These are phyloP conservation scores for Arabidopsis hybrid DNA, from an alignment of 441 rosid species.

Conservation along the genomic window DNA sequence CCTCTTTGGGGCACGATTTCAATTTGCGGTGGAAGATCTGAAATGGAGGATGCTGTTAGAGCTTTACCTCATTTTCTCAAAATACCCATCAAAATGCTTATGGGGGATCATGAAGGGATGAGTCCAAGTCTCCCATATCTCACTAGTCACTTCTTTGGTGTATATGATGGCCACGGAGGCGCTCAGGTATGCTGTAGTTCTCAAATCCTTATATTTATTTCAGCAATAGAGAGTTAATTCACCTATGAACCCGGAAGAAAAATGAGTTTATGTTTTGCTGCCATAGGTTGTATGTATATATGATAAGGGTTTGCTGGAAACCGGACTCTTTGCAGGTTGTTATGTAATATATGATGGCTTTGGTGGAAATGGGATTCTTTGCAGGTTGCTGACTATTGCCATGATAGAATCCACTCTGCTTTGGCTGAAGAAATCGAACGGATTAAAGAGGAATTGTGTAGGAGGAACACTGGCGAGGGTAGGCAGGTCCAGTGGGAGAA, in stretches of 20 bases:
- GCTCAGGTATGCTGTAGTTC: slow-evolving; percentile 65
- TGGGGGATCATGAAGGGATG: slow-evolving; percentile 66
- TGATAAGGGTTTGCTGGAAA: slow-evolving; percentile 44
- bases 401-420: slow-evolving; percentile 68
- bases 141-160: slow-evolving; percentile 84
- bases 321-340: slow-evolving; percentile 41
- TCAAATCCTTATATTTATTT: not conserved
- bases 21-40: slow-evolving; percentile 75
- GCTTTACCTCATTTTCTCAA: slow-evolving; percentile 68
- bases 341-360: slow-evolving; percentile 42
- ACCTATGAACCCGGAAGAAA: slow-evolving; percentile 13
- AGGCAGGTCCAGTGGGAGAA: slow-evolving; percentile 77
- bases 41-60: slow-evolving; percentile 87
- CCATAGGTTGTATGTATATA: slow-evolving; percentile 37
- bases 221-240: slow-evolving; percentile 16
- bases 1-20: slow-evolving; percentile 90
- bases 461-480: slow-evolving; percentile 48
- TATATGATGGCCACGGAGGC: slow-evolving; percentile 97
- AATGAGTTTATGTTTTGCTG: slow-evolving; percentile 24
- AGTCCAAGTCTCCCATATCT: slow-evolving; percentile 67
- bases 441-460: slow-evolving; percentile 49
- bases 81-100: slow-evolving; percentile 83
- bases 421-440: slow-evolving; percentile 74
- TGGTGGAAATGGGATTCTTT: slow-evolving; percentile 44
- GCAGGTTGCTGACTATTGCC: slow-evolving; percentile 92